Conservation (phyloP, 1,284 basidiomycete species). For the Amylostereum chailletii region DNA sequence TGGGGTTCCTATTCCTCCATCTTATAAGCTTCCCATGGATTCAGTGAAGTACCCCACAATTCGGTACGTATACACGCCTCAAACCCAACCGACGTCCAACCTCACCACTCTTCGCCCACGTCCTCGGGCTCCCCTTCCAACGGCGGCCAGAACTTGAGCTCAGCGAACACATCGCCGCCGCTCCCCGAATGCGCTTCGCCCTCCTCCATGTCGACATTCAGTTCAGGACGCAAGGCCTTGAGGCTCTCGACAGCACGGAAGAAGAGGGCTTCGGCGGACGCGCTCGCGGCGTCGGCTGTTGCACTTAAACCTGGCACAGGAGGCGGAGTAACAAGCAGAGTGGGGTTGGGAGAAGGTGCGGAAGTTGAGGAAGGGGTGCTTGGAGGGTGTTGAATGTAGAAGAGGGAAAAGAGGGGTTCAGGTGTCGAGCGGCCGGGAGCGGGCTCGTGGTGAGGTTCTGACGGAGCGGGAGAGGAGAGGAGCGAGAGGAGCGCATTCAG, state of each 20-base stretch:
- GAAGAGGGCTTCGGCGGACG: conserved; percentile 54
- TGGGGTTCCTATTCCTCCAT: too few relatives aligned
- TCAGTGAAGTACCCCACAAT: too few relatives aligned
- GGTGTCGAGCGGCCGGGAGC: conserved; percentile 11
- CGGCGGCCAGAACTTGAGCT: conserved; percentile 27
- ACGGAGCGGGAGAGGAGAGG: conserved; percentile 20
- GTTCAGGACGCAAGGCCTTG: conserved; percentile 11
- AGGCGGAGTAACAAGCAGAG: conserved; percentile 31
- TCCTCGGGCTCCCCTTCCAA: conserved; percentile 20
- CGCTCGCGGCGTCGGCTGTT: conserved; percentile 48
- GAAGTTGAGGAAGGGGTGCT: background rate
- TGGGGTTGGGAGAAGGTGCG: conserved; percentile 7
- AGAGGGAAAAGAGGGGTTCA: conserved; percentile 42
- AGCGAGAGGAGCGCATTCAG: conserved; percentile 35
- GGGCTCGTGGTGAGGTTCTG: background rate
- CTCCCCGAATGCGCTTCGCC: conserved; percentile 6
- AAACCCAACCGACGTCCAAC: too few relatives aligned
- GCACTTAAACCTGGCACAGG: conserved; percentile 39
- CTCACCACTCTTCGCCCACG: conserved; percentile 19
- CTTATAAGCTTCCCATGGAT: too few relatives aligned
- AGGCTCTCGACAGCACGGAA: conserved; percentile 33
- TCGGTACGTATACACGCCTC: too few relatives aligned
- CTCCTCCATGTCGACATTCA: conserved; percentile 5
- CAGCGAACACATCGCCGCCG: conserved; percentile 12
- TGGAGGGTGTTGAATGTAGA: conserved; percentile 39